Conservation (phyloP, 192 early-diverging fungal genomes). For the Funneliformis mosseae region DNA sequence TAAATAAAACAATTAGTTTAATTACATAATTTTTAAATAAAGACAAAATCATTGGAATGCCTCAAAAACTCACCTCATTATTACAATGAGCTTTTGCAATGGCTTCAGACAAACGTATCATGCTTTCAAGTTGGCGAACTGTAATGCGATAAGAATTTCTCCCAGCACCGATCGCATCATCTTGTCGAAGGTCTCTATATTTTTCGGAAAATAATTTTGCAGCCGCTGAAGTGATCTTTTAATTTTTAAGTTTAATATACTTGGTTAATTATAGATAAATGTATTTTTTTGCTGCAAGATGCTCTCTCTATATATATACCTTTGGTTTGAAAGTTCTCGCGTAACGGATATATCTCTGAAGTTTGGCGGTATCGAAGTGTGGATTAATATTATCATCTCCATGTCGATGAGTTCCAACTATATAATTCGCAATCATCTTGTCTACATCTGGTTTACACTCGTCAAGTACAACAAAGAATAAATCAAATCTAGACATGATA, state of each 20-base stretch:
- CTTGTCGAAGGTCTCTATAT: slow-evolving; percentile 86
- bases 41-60: neutral
- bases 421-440: slow-evolving; percentile 89
- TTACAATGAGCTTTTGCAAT: slow-evolving; percentile 85
- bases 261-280: neutral
- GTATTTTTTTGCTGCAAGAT: neutral
- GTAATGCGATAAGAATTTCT: slow-evolving; percentile 89
- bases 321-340: slow-evolving; percentile 88
- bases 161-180: slow-evolving; percentile 72
- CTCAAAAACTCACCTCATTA: slow-evolving; percentile 53
- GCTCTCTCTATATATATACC: slow-evolving; percentile 45
- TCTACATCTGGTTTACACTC: slow-evolving; percentile 89
- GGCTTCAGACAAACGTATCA: slow-evolving; percentile 95
- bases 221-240: slow-evolving; percentile 72
- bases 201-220: slow-evolving; percentile 75
- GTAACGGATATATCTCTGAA: slow-evolving; percentile 85
- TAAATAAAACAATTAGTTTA: slow-evolving; percentile 16
- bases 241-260: neutral
- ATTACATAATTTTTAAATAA: neutral
- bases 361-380: slow-evolving; percentile 70
- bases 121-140: slow-evolving; percentile 94
- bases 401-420: slow-evolving; percentile 81
- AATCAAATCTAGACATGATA: slow-evolving; percentile 98
- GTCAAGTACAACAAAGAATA: slow-evolving; percentile 97
- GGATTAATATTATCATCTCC: slow-evolving; percentile 69